Percentiles rank a stretch among this genome's conserved stretches.
These are phyloP conservation scores for Eucalyptus erythrocorys DNA, from an alignment of 345 rosid genomes.

Conservation along the genomic window DNA sequence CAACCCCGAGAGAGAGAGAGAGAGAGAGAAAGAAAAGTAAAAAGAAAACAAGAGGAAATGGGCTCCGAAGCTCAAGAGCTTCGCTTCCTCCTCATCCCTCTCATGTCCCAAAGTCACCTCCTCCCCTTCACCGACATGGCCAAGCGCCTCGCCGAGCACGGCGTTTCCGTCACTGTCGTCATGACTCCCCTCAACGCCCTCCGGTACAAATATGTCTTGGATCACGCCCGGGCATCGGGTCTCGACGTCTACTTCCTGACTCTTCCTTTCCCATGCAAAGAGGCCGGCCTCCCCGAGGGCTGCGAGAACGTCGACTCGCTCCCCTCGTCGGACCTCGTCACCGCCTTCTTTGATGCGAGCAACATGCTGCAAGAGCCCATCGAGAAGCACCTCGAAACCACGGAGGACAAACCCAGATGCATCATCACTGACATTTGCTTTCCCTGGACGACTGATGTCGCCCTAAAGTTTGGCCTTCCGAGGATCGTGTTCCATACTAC, in stretches of 20 bases:
- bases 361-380: conserved; percentile 3
- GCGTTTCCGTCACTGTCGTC: conserved; percentile 5
- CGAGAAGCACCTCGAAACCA: background rate
- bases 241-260: background rate
- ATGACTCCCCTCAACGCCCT: conserved; percentile 11
- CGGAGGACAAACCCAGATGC: conserved; percentile 1
- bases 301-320: conserved; percentile 19
- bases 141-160: conserved; percentile 4
- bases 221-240: background rate
- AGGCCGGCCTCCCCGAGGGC: conserved; percentile 14
- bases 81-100: conserved; percentile 16
- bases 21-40: background rate
- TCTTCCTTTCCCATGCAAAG: conserved; percentile 3
- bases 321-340: conserved; percentile 1
- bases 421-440: conserved; percentile 12
- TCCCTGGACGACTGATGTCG: conserved; percentile 12
- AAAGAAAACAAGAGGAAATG: background rate
- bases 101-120: conserved; percentile 30
- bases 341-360: conserved; percentile 2
- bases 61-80: background rate
- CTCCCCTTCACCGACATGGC: conserved; percentile 28
- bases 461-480: conserved; percentile 3
- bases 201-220: background rate
- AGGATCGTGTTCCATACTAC: conserved; percentile 13
- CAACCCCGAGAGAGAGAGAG: too few species aligned